Percentiles rank a stretch among this genome's conserved stretches.
phyloP scores from a whole-genome alignment of 1,284 basidiomycete genomes.

The Baeospora myosura region DNA sequence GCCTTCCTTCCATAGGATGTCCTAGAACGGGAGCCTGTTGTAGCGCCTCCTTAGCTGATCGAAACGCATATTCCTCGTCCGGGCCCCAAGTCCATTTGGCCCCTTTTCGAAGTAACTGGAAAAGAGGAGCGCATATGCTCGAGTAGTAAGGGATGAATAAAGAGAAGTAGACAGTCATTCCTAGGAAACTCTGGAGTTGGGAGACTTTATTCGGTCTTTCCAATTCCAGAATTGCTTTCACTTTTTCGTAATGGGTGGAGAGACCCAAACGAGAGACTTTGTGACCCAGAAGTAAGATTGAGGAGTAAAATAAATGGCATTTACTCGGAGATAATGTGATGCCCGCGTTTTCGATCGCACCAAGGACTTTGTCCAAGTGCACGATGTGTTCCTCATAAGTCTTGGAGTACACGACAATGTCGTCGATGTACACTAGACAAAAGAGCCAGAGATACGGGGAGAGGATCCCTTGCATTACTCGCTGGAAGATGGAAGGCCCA shows the following conservation, averaged over 20 bases:
- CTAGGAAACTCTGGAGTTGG: background rate
- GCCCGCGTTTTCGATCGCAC: background rate
- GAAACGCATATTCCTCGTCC: conserved; percentile 9
- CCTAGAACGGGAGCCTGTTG: conserved; percentile 8
- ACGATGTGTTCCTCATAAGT: background rate
- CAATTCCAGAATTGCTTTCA: background rate
- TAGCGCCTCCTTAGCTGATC: conserved; percentile 8
- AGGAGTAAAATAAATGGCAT: background rate
- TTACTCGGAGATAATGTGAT: background rate
- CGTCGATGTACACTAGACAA: background rate
- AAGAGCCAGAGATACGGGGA: background rate
- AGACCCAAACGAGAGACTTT: background rate
- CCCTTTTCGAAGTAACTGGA: conserved; percentile 8
- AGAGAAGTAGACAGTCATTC: conserved; percentile 1
- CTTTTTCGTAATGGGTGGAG: background rate
- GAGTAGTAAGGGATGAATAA: background rate
- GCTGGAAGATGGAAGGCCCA: conserved; percentile 9
- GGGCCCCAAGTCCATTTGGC: conserved; percentile 10
- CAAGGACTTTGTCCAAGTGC: background rate
- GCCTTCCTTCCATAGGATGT: conserved; percentile 11
- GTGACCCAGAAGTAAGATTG: background rate
- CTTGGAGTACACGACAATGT: conserved; percentile 5
- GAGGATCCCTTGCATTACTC: conserved; percentile 8
- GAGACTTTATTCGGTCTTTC: background rate
- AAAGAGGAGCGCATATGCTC: conserved; percentile 1